Evolutionary conservation across 2,329 filamentous ascomycete species (phyloP).

Genomic region (Fusarium napiforme): DNA sequence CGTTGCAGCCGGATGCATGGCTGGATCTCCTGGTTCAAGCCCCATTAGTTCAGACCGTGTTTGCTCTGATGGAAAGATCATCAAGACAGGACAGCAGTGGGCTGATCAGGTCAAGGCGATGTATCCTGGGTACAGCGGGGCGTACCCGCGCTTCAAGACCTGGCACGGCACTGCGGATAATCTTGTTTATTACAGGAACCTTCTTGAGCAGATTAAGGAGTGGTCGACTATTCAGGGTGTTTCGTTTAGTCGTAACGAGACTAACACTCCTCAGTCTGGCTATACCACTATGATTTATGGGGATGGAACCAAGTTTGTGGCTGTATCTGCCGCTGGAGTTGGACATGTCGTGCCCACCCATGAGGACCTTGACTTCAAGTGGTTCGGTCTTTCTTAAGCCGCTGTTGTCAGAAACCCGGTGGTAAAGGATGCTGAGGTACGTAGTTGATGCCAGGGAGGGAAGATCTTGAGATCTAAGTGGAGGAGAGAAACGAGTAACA

Average conservation of each 20-base stretch:
- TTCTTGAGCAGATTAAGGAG: slow-evolving; percentile 15
- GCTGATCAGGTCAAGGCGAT: neutral
- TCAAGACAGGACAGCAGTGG: slow-evolving; percentile 1
- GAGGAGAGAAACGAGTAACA: neutral
- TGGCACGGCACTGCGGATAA: slow-evolving; percentile 2
- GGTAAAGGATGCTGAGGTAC: neutral
- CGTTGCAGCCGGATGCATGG: slow-evolving; percentile 10
- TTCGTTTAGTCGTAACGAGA: neutral
- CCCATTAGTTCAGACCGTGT: slow-evolving; percentile 4
- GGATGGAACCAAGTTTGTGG: slow-evolving; percentile 6
- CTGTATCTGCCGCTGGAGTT: slow-evolving; percentile 7
- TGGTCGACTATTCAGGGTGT: slow-evolving; percentile 5
- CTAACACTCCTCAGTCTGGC: neutral
- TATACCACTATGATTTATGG: slow-evolving; percentile 8
- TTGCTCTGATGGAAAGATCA: slow-evolving; percentile 2
- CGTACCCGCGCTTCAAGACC: slow-evolving; percentile 7
- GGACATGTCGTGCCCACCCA: slow-evolving; percentile 6
- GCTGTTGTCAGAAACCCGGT: rapidly evolving
- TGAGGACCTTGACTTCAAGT: slow-evolving; percentile 9
- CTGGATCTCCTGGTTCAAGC: slow-evolving; percentile 4
- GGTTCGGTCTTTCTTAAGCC: slow-evolving; percentile 1
- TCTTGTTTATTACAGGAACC: slow-evolving; percentile 8
- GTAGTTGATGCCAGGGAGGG: rapidly evolving
- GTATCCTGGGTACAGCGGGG: slow-evolving; percentile 6
- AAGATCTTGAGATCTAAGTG: rapidly evolving